Evolutionary conservation across 192 early-diverging fungal species (phyloP).

Genomic region (Coemansia sp.): DNA sequence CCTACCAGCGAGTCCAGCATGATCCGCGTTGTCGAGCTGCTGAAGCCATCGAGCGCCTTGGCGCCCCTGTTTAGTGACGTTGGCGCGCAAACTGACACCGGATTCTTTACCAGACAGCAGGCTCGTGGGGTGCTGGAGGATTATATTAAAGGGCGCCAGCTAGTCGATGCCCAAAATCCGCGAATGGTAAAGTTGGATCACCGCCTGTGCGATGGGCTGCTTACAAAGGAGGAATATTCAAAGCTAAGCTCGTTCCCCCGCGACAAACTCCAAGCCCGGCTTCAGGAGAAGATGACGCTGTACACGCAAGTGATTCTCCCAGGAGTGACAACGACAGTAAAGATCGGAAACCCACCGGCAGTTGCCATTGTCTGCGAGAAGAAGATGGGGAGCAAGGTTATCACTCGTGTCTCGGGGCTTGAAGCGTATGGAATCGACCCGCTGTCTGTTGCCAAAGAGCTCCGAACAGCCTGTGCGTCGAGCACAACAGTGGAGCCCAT

Average conservation of each 20-base stretch:
- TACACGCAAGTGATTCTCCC: conserved; percentile 34
- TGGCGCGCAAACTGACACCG: conserved; percentile 47
- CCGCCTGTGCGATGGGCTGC: conserved; percentile 59
- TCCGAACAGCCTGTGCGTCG: conserved; percentile 36
- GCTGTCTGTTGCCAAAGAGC: conserved; percentile 31
- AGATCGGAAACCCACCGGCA: conserved; percentile 22
- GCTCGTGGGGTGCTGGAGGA: conserved; percentile 55
- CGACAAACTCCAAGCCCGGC: conserved; percentile 54
- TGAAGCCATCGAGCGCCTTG: conserved; percentile 51
- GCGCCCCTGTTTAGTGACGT: conserved; percentile 55
- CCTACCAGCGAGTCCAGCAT: neutral
- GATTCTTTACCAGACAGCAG: conserved; percentile 57
- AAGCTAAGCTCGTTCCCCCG: conserved; percentile 53
- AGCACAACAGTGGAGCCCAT: conserved; percentile 39
- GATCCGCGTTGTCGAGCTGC: conserved; percentile 50
- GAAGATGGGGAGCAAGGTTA: conserved; percentile 47
- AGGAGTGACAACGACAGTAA: conserved; percentile 5
- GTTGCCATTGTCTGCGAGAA: conserved; percentile 41
- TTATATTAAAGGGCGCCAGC: conserved; percentile 59
- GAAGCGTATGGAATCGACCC: conserved; percentile 41
- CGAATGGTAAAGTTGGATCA: conserved; percentile 65
- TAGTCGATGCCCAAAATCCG: conserved; percentile 57
- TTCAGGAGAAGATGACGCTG: conserved; percentile 47
- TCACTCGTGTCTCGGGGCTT: conserved; percentile 39
- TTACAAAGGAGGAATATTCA: conserved; percentile 65